These are phyloP conservation scores for Globisporangium cylindrosporum DNA, from an alignment of 352 stramenopile genomes.

Conservation along the genomic window DNA sequence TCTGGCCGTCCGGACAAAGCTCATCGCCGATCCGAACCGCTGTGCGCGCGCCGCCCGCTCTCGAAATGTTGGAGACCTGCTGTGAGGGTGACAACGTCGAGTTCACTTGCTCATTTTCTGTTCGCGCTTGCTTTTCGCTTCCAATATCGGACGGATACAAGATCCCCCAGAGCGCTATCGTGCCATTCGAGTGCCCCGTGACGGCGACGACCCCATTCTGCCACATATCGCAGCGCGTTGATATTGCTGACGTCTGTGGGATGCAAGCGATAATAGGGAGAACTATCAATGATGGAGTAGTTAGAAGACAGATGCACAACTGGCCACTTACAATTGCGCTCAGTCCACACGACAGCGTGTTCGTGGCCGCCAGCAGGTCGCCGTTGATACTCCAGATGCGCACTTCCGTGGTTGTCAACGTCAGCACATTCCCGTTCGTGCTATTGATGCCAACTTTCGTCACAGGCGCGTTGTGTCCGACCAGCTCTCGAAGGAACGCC, in stretches of 20 bases:
- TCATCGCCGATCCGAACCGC: slow-evolving; percentile 18
- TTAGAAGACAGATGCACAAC: too few relatives aligned
- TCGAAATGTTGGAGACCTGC: slow-evolving; percentile 3
- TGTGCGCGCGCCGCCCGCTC: slow-evolving; percentile 6
- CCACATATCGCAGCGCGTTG: slow-evolving; percentile 72
- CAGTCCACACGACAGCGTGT: slow-evolving; percentile 38
- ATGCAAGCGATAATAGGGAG: neutral
- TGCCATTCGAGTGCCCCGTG: slow-evolving; percentile 69
- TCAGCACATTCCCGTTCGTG: slow-evolving; percentile 62
- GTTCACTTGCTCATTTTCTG: slow-evolving; percentile 2
- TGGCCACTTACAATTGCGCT: slow-evolving; percentile 43
- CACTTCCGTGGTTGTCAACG: slow-evolving; percentile 43
- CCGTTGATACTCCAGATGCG: slow-evolving; percentile 81
- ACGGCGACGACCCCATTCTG: slow-evolving; percentile 64
- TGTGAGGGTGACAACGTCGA: neutral
- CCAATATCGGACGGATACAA: slow-evolving; percentile 57
- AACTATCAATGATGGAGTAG: too few relatives aligned
- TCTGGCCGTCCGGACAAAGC: slow-evolving; percentile 8
- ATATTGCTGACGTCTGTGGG: slow-evolving; percentile 47
- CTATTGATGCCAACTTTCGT: slow-evolving; percentile 64
- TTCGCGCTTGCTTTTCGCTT: slow-evolving; percentile 19
- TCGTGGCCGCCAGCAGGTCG: slow-evolving; percentile 60
- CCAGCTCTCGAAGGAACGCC: slow-evolving; percentile 56
- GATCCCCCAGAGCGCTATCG: slow-evolving; percentile 70
- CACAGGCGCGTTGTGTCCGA: slow-evolving; percentile 46